phyloP scores from a whole-genome alignment of 2,329 filamentous ascomycete species.

The Hymenoscyphus occultus region DNA sequence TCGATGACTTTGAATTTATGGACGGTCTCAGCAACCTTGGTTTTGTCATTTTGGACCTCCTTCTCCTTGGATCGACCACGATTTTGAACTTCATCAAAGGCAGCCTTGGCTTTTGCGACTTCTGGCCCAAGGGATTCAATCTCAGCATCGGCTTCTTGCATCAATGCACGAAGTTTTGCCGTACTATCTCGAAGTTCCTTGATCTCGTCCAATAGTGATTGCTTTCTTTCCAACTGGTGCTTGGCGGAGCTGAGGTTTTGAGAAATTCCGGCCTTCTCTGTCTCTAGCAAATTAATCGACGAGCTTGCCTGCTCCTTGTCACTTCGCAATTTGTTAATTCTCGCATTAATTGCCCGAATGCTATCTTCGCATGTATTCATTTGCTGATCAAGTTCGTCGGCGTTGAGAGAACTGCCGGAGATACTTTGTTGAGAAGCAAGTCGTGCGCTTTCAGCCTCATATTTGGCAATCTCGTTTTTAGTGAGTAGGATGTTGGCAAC shows the following conservation, averaged over 20 bases:
- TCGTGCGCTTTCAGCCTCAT: conserved; percentile 70
- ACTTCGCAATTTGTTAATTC: conserved; percentile 60
- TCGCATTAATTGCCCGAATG: conserved; percentile 60
- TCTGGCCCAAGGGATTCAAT: conserved; percentile 72
- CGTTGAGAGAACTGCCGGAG: conserved; percentile 60
- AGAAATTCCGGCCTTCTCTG: conserved; percentile 71
- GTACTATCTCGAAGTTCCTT: conserved; percentile 69
- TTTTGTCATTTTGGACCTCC: conserved; percentile 66
- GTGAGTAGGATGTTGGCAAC: conserved; percentile 73
- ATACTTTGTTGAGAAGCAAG: conserved; percentile 74
- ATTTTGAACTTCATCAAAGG: conserved; percentile 72
- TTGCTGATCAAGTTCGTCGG: conserved; percentile 81
- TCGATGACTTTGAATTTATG: conserved; percentile 75
- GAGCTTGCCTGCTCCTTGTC: conserved; percentile 72
- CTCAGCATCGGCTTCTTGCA: conserved; percentile 68
- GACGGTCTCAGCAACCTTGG: conserved; percentile 69
- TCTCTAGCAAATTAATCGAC: conserved; percentile 67
- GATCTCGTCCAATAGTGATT: conserved; percentile 66
- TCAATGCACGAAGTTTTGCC: conserved; percentile 63
- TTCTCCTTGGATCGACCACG: conserved; percentile 71
- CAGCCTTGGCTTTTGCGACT: conserved; percentile 70
- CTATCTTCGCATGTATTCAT: conserved; percentile 66
- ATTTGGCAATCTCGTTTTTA: conserved; percentile 66
- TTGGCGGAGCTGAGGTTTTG: conserved; percentile 68
- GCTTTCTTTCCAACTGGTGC: conserved; percentile 79